phyloP scores from a whole-genome alignment of 805 yeast genomes.

The Candida ascalaphidarum region DNA sequence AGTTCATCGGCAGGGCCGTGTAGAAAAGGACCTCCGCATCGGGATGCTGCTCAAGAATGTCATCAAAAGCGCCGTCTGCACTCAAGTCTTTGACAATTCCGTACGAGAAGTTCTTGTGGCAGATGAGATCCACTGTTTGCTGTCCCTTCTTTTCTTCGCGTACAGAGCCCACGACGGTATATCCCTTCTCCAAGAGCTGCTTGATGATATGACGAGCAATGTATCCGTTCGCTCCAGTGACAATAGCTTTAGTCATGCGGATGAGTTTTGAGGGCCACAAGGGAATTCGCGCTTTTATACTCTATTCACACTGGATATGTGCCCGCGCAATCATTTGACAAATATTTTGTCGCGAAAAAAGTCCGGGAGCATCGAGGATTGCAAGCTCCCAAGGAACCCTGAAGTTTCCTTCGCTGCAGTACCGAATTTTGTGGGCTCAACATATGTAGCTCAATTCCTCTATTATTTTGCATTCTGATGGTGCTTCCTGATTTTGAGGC shows the following conservation, averaged over 20 bases:
- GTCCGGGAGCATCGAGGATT: no score
- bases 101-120: slow-evolving; percentile 2
- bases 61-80: slow-evolving; percentile 33
- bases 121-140: neutral
- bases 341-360: no score
- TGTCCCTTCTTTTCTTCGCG: slow-evolving; percentile 1
- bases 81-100: slow-evolving; percentile 19
- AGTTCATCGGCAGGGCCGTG: slow-evolving; percentile 1
- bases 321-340: no score
- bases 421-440: no score
- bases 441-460: no score
- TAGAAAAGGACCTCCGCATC: slow-evolving; percentile 28
- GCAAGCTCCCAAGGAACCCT: no score
- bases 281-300: no score
- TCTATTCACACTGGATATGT: no score
- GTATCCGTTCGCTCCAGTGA: slow-evolving; percentile 1
- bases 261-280: no score
- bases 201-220: neutral
- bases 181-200: slow-evolving; percentile 1
- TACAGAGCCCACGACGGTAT: slow-evolving; percentile 1
- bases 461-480: no score
- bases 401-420: no score
- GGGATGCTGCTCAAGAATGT: slow-evolving; percentile 29
- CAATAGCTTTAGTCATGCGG: slow-evolving; percentile 1
- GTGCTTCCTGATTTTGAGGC: no score